phyloP scores from a whole-genome alignment of 2,329 filamentous ascomycete genomes.

The Paecilomyces sp. region DNA sequence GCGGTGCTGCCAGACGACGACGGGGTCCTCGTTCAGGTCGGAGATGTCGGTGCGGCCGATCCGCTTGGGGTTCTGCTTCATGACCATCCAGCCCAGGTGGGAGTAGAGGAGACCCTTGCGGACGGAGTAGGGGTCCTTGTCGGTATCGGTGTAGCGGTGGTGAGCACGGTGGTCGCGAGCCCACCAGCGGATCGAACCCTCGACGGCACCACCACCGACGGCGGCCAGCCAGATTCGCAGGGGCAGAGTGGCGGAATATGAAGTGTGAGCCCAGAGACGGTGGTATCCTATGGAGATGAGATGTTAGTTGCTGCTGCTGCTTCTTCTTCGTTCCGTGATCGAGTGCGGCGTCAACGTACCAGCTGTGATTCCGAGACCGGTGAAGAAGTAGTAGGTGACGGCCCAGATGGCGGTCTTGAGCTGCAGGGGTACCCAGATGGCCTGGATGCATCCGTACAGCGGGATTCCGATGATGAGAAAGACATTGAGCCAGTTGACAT shows the following conservation, averaged over 20 bases:
- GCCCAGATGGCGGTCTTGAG: conserved; percentile 67
- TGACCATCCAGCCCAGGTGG: conserved; percentile 83
- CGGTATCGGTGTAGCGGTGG: conserved; percentile 86
- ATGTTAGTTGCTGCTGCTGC: background rate
- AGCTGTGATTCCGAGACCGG: conserved; percentile 71
- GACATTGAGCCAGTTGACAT: conserved; percentile 90
- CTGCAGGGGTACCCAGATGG: conserved; percentile 71
- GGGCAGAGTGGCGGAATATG: conserved; percentile 69
- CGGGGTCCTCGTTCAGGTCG: conserved; percentile 76
- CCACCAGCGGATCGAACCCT: conserved; percentile 88
- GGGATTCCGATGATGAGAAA: conserved; percentile 73
- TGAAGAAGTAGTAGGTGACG: conserved; percentile 75
- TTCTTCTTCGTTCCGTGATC: background rate
- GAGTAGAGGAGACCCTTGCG: conserved; percentile 81
- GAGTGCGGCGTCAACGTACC: conserved; percentile 42
- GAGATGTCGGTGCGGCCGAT: conserved; percentile 83
- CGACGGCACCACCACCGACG: conserved; percentile 72
- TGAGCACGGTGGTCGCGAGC: conserved; percentile 78
- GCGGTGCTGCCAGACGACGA: conserved; percentile 82
- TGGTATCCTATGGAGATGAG: conserved; percentile 55
- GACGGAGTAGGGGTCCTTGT: conserved; percentile 86
- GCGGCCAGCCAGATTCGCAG: conserved; percentile 77
- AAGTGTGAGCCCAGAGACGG: conserved; percentile 78
- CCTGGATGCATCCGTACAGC: conserved; percentile 61
- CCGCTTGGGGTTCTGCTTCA: conserved; percentile 88